These are phyloP conservation scores for Sodiomyces alkalinus DNA, from an alignment of 2,329 filamentous ascomycete genomes.

Conservation along the genomic window DNA sequence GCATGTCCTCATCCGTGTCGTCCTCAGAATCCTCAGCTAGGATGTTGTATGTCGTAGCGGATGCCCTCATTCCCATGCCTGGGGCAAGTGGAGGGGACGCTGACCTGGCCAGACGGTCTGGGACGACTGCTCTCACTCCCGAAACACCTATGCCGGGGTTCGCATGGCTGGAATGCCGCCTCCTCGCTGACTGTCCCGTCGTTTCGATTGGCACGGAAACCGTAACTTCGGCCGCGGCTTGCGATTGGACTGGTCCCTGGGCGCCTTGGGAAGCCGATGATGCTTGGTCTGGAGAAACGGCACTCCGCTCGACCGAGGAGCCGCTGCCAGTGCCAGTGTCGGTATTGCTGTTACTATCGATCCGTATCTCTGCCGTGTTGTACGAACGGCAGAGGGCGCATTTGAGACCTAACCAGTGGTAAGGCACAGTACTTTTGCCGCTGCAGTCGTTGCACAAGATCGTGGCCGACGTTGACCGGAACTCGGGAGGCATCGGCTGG, in stretches of 20 bases:
- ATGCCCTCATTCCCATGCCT: constrained; percentile 5
- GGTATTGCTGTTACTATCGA: constrained; percentile 13
- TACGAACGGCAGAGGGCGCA: constrained; percentile 61
- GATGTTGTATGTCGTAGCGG: constrained; percentile 1
- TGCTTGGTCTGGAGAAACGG: too few relatives aligned
- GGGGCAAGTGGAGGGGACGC: constrained; percentile 4
- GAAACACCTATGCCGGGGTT: too few relatives aligned
- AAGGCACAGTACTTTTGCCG: constrained; percentile 69
- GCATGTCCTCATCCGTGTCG: constrained; percentile 28
- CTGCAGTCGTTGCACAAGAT: constrained; percentile 93
- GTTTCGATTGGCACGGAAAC: too few relatives aligned
- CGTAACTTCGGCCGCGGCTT: not conserved
- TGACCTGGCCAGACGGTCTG: constrained; percentile 22
- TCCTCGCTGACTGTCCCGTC: too few relatives aligned
- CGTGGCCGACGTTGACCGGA: constrained; percentile 62
- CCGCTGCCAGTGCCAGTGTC: not conserved
- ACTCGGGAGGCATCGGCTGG: constrained; percentile 86
- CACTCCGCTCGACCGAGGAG: too few relatives aligned
- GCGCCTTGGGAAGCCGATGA: too few relatives aligned
- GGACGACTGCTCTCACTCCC: too few relatives aligned
- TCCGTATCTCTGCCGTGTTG: constrained; percentile 51
- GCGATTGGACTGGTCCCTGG: too few relatives aligned
- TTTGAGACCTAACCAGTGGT: constrained; percentile 90
- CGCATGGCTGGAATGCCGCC: constrained; percentile 23
- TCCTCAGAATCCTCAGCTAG: constrained; percentile 20